Conservation (phyloP, 805 yeast species). For the Blastobotrys peoriensis region DNA sequence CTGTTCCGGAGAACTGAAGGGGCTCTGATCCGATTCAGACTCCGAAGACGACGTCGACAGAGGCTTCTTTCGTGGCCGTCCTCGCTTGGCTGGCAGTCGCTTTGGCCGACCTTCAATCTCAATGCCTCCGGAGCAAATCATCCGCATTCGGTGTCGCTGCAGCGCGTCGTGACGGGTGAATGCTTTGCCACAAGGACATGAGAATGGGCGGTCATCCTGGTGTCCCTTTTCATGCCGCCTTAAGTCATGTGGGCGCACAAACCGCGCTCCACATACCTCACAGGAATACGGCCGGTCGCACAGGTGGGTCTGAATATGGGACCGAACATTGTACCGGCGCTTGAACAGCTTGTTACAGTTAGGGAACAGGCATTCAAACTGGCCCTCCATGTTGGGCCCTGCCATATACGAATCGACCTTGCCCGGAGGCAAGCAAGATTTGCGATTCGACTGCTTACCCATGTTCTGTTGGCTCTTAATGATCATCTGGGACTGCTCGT, state of each 20-base stretch:
- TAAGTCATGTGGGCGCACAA: constrained; percentile 93
- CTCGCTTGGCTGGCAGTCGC: constrained; percentile 32
- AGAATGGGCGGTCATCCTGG: constrained; percentile 55
- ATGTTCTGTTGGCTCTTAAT: constrained; percentile 28
- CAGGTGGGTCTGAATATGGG: constrained; percentile 94
- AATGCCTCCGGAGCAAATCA: constrained; percentile 76
- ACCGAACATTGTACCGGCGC: constrained; percentile 84
- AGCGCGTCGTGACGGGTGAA: constrained; percentile 88
- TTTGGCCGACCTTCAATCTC: constrained; percentile 27
- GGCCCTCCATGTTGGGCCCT: constrained; percentile 69
- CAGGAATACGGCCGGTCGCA: constrained; percentile 92
- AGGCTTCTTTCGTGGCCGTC: constrained; percentile 31
- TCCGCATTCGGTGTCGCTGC: constrained; percentile 69
- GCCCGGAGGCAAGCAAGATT: constrained; percentile 79
- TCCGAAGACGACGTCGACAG: constrained; percentile 7
- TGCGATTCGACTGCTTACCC: constrained; percentile 32
- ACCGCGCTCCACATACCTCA: constrained; percentile 65
- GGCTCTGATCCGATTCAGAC: constrained; percentile 12
- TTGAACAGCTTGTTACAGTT: constrained; percentile 79
- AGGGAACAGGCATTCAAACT: constrained; percentile 67
- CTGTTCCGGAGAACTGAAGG: constrained; percentile 10
- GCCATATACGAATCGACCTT: constrained; percentile 75
- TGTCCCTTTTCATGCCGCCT: constrained; percentile 88
- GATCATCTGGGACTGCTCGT: constrained; percentile 28
- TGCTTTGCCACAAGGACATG: constrained; percentile 90